phyloP scores from a whole-genome alignment of 2,329 filamentous ascomycete species.

The Epichloe bromicola region DNA sequence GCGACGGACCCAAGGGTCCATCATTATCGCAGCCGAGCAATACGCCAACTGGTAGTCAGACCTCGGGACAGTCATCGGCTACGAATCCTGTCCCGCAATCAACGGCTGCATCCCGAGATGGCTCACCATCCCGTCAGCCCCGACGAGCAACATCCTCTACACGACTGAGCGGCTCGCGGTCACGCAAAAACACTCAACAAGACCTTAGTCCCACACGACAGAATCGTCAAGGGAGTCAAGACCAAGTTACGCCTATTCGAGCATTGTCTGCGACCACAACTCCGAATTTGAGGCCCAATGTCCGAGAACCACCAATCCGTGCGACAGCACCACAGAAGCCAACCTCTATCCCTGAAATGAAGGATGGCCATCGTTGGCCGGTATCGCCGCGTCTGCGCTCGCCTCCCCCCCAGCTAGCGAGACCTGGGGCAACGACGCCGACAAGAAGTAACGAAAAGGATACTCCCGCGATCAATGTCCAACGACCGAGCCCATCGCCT shows the following conservation, averaged over 20 bases:
- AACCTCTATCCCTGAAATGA: slow-evolving; percentile 33
- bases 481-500: slow-evolving; percentile 34
- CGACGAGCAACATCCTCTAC: slow-evolving; percentile 22
- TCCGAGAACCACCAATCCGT: slow-evolving; percentile 48
- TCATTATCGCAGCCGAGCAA: slow-evolving; percentile 5
- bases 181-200: slow-evolving; percentile 52
- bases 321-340: slow-evolving; percentile 53
- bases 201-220: slow-evolving; percentile 50
- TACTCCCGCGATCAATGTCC: slow-evolving; percentile 38
- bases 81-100: slow-evolving; percentile 24
- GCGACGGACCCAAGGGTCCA: background rate
- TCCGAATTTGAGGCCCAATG: slow-evolving; percentile 48
- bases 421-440: slow-evolving; percentile 29
- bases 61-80: slow-evolving; percentile 24
- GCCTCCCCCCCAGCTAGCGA: slow-evolving; percentile 46
- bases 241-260: slow-evolving; percentile 50
- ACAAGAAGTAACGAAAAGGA: slow-evolving; percentile 36
- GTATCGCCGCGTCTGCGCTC: slow-evolving; percentile 66
- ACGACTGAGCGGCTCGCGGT: slow-evolving; percentile 31
- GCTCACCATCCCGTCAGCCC: slow-evolving; percentile 31
- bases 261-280: slow-evolving; percentile 56
- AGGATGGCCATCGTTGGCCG: slow-evolving; percentile 58
- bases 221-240: slow-evolving; percentile 38
- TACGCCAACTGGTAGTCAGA: slow-evolving; percentile 16
- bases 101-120: slow-evolving; percentile 29